phyloP scores from a whole-genome alignment of 225 moss, liverwort and hornwort genomes.

The Sphagnum tenellum region DNA sequence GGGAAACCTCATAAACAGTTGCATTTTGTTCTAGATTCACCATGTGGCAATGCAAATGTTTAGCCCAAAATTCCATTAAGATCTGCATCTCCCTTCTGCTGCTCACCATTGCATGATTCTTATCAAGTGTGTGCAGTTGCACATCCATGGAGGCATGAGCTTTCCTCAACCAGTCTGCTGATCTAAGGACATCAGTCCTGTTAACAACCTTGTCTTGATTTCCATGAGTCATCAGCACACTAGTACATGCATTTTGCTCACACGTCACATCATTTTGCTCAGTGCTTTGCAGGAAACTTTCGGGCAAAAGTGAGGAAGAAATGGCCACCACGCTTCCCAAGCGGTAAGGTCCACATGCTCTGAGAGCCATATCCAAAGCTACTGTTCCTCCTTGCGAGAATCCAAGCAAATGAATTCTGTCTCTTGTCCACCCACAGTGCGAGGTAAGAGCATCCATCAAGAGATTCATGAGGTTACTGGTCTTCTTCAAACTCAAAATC shows the following conservation, averaged over 20 bases:
- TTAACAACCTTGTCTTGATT: slow-evolving; percentile 5
- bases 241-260: slow-evolving; percentile 5
- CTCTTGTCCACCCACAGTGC: slow-evolving; percentile 12
- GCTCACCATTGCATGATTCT: slow-evolving; percentile 4
- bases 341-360: slow-evolving; percentile 10
- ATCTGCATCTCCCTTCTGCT: slow-evolving; percentile 7
- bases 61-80: slow-evolving; percentile 10
- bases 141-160: slow-evolving; percentile 3
- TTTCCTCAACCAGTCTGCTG: slow-evolving; percentile 1
- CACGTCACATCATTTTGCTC: not conserved
- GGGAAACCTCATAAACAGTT: slow-evolving; percentile 11
- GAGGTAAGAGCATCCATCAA: slow-evolving; percentile 10
- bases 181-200: slow-evolving; percentile 2
- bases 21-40: slow-evolving; percentile 8
- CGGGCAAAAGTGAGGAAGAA: slow-evolving; percentile 12
- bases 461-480: slow-evolving; percentile 6
- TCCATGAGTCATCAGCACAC: slow-evolving; percentile 11
- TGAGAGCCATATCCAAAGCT: slow-evolving; percentile 10
- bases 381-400: slow-evolving; percentile 19
- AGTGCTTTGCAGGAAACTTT: slow-evolving; percentile 2
- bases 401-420: slow-evolving; percentile 14
- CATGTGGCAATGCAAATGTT: slow-evolving; percentile 6
- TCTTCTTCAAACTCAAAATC: slow-evolving; percentile 5
- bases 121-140: slow-evolving; percentile 2
- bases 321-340: slow-evolving; percentile 22